These are phyloP conservation scores for Leishmania lainsoni DNA, from an alignment of 208 protist species.

Conservation along the genomic window DNA sequence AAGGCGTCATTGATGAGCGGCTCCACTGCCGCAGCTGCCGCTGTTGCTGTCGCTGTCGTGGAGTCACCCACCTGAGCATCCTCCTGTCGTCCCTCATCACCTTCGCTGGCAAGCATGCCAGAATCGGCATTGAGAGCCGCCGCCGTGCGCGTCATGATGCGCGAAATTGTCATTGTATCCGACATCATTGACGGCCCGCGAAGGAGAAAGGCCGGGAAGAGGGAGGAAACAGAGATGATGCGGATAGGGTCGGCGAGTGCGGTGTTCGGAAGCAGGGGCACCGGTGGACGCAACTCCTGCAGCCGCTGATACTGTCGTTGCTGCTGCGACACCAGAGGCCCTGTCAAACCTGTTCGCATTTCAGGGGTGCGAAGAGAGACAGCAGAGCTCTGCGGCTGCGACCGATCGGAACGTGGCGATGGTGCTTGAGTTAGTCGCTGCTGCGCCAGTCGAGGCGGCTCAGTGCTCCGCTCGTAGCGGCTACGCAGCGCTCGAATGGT, in stretches of 20 bases:
- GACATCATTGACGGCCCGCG: conserved; percentile 11
- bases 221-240: neutral
- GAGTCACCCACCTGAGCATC: neutral
- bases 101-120: conserved; percentile 5
- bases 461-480: conserved; percentile 17
- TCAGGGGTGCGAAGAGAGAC: neutral
- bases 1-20: conserved; percentile 4
- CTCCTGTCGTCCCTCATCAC: neutral
- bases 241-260: neutral
- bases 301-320: conserved; percentile 4
- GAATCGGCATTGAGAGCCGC: conserved; percentile 23
- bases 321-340: neutral
- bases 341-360: neutral
- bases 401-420: neutral
- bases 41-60: neutral
- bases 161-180: conserved; percentile 13
- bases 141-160: conserved; percentile 14
- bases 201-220: conserved; percentile 17
- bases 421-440: conserved; percentile 5
- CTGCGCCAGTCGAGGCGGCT: neutral
- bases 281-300: neutral
- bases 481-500: conserved; percentile 30
- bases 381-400: neutral
- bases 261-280: neutral
- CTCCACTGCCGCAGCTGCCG: neutral